Evolutionary conservation across 2,329 filamentous ascomycete genomes (phyloP).

Genomic region (Trichoderma endophyticum): DNA sequence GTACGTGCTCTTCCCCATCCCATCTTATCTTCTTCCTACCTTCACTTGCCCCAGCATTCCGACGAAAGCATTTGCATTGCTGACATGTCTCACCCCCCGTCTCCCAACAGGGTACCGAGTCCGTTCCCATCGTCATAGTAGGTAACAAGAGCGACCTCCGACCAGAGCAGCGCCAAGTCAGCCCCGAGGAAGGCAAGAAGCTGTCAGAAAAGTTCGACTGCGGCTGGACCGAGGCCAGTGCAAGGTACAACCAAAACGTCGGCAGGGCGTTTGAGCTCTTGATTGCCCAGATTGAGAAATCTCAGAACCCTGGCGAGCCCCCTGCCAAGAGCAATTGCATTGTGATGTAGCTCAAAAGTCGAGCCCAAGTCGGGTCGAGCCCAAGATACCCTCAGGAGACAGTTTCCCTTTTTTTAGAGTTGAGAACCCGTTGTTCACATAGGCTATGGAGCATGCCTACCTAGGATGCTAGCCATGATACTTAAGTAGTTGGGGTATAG

Average conservation of each 20-base stretch:
- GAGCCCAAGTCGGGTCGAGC: neutral
- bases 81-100: neutral
- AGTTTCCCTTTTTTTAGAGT: neutral
- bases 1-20: constrained; percentile 47
- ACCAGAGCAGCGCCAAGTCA: constrained; percentile 89
- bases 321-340: constrained; percentile 75
- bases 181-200: constrained; percentile 77
- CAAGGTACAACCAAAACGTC: constrained; percentile 92
- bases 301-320: constrained; percentile 83
- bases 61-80: neutral
- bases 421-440: neutral
- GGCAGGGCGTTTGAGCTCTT: constrained; percentile 88
- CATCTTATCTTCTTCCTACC: too few species aligned
- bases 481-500: neutral
- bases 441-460: neutral
- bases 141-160: constrained; percentile 96
- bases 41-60: neutral
- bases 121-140: constrained; percentile 89
- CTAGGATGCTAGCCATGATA: neutral
- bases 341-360: constrained; percentile 64
- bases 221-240: constrained; percentile 92
- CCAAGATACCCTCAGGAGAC: neutral
- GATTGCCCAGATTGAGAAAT: constrained; percentile 92
- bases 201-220: constrained; percentile 85
- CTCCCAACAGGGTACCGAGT: constrained; percentile 71